Base-by-base conservation (phyloP, 306 rosid genomes). In the Pyrus communis region DNA sequence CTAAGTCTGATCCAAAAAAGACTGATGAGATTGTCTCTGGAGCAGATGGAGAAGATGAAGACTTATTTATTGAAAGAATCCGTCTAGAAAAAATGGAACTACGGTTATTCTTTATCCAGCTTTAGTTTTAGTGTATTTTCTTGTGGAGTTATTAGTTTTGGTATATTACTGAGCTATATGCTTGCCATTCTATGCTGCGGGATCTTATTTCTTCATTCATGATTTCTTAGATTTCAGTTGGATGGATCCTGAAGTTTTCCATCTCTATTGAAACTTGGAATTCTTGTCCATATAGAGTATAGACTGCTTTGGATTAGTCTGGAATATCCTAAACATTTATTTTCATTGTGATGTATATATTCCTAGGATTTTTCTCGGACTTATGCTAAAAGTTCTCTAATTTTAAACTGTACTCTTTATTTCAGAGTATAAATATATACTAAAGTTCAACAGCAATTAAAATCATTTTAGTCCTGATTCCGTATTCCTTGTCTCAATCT, bases 41-140 rank as follows among this genome's bases (percentile, higher is more conserved):
- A 80, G 82, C 74, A 67, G 82, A 79, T 58, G 81, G 27, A 11
- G 89, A 80, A 11, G 97, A 87, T 71, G 89, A 80, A 13, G 97
- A 87, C 75, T 67, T 90, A 63, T 62, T 11, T 77, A 91, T 94
- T 79, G 97, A 95, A 84, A 88, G 97, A 70, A 82, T 89, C 80
- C 94, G 96, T 72, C 96, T 92, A 23, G 97, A 92, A 85, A 95
- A 82, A 76, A 89, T 92, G 96, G 92, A 85, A 82, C 75, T 95
- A 73, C 92, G 98, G 98, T 94, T 71, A 82, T 58, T 63, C 54
- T 3, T 7, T 46, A 33, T 7, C 11, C 38, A 18, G 68, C 68
- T 59, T 59, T 73, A 73, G 3, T 40, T 70, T 59, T 40, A 22
- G 42, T 21, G 15, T 58, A 61, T 27, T 61, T 60, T 60, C 25